Conservation (phyloP, 441 rosid genomes). For the Aleurites moluccanus region DNA sequence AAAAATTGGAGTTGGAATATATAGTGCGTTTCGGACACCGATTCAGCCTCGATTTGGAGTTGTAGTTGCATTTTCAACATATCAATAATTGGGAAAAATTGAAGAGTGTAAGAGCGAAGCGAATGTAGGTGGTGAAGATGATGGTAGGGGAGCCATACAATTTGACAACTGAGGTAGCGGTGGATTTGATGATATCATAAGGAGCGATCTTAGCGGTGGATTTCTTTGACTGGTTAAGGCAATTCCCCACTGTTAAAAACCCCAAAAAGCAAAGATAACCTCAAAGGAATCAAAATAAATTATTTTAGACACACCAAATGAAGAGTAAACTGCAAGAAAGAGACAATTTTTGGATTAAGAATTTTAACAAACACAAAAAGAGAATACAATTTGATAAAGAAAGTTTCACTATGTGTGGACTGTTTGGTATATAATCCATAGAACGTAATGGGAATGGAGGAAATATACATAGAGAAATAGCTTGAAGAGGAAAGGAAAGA, state of each 20-base stretch:
- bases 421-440: background rate
- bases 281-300: background rate
- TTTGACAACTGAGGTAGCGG: slow-evolving; percentile 30
- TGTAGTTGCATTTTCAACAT: slow-evolving; percentile 18
- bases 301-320: background rate
- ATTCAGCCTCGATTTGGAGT: slow-evolving; percentile 50
- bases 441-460: background rate
- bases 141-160: slow-evolving; percentile 39
- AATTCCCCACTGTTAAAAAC: slow-evolving; percentile 50
- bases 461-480: background rate
- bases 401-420: background rate
- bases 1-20: no score
- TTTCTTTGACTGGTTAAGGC: slow-evolving; percentile 34
- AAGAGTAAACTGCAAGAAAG: slow-evolving; percentile 15
- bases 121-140: slow-evolving; percentile 40
- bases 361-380: background rate
- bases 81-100: slow-evolving; percentile 33
- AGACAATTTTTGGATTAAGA: background rate
- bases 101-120: slow-evolving; percentile 57
- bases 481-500: background rate
- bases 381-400: background rate
- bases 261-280: background rate
- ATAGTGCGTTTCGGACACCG: slow-evolving; percentile 44
- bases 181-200: slow-evolving; percentile 28
- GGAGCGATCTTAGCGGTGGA: slow-evolving; percentile 50